These are phyloP conservation scores for Aspergillus cristatus DNA, from an alignment of 495 filamentous ascomycete species.

Conservation along the genomic window DNA sequence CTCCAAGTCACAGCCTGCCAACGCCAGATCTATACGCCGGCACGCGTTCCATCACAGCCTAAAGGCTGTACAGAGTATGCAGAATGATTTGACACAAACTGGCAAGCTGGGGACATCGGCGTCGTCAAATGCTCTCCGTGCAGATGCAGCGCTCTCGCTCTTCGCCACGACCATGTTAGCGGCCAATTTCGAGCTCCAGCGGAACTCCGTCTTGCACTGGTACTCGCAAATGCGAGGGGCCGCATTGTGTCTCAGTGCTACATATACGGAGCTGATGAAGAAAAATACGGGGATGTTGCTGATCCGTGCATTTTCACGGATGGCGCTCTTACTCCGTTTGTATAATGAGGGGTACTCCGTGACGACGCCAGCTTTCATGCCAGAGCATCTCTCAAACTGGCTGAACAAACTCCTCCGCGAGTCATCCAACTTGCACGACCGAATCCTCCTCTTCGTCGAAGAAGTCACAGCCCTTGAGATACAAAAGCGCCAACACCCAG, in stretches of 20 bases:
- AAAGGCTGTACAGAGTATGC: slow-evolving; percentile 1
- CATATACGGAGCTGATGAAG: not conserved
- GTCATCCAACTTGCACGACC: not conserved
- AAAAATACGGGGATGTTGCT: not conserved
- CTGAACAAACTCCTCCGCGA: not conserved
- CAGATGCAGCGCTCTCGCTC: not conserved
- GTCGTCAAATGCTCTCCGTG: not conserved
- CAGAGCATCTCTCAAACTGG: not conserved
- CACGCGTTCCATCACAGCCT: slow-evolving; percentile 3
- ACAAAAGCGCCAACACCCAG: not conserved
- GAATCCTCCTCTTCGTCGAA: not conserved
- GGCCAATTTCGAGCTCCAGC: slow-evolving; percentile 1
- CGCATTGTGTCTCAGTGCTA: not conserved
- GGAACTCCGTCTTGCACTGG: not conserved
- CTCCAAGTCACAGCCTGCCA: not conserved
- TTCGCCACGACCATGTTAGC: slow-evolving; percentile 1
- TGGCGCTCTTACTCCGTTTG: slow-evolving; percentile 1
- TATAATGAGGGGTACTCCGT: slow-evolving; percentile 1
- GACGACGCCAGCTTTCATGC: not conserved
- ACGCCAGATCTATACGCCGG: not conserved
- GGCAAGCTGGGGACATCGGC: not conserved
- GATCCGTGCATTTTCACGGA: not conserved
- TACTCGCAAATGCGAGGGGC: slow-evolving; percentile 1
- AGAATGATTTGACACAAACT: not conserved
- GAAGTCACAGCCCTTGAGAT: slow-evolving; percentile 1